Base-by-base conservation (phyloP, 257 asterid genomes). In the Solanum sitiens region DNA sequence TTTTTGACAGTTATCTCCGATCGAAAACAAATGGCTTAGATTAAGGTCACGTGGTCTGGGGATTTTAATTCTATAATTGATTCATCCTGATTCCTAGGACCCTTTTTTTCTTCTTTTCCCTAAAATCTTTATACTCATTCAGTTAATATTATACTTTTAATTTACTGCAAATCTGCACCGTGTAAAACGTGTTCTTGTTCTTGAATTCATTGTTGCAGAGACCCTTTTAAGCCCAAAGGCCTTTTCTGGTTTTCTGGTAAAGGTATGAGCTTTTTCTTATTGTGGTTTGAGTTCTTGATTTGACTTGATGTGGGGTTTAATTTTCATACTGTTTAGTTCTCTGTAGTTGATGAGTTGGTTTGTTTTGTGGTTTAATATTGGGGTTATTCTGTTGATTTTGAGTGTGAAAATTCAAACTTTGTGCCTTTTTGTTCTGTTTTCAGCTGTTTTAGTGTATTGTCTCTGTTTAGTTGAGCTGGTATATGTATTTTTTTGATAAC, bases 181-280 rank as follows among this genome's bases (percentile, higher is more conserved):
- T 82, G 70, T 82, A 9, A 50, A 50, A 82, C 86, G 86, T 82
- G 44, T 77, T 77, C 25, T 87, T 33, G 39, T 80, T 76, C 61
- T 45, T 10, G 25, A 15, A 45, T 61, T 42, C 88, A 42, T 16
- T 40, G 65, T 37, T 13, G 11, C 74, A 37, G 61, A 42, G 45
- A 68, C 45, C 79, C 82, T 67, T 40, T 18, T 25, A 42, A 67
- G 53, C 37, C 61, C 6, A 27, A n/a, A 65, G 3, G 14, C 32
- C 4, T 0, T 4, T 85, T 50, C 1, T 37, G 39, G 39, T 39
- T 39, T 67, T 30, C 21, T 67, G 14, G 67, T 42, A 44, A 27
- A 85, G 87, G 82, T 85, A 40, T 5, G 30, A 85, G 6, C 67
- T 85, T 85, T 85, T 25, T 68, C 70, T 25, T 40, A 1, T 14